phyloP scores from a whole-genome alignment of 164 flowering plant genomes.

The Vitis rotundifolia region DNA sequence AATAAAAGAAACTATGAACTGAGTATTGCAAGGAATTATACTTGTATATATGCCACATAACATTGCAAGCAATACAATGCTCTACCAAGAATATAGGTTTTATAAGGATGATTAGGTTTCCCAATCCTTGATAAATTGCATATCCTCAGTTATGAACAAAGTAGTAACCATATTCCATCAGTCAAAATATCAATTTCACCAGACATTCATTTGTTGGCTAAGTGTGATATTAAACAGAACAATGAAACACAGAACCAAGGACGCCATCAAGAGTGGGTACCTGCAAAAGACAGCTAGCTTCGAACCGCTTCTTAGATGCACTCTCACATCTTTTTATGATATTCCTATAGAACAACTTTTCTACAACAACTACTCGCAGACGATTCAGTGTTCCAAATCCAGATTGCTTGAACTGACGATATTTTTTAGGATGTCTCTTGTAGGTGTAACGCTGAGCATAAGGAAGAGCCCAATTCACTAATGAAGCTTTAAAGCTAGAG shows the following conservation, averaged over 20 bases:
- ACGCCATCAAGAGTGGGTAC: conserved; percentile 31
- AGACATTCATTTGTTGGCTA: background rate
- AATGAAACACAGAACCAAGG: conserved; percentile 3
- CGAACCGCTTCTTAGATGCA: conserved; percentile 51
- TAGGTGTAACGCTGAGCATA: conserved; percentile 85
- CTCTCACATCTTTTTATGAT: conserved; percentile 46
- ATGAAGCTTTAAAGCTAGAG: conserved; percentile 39
- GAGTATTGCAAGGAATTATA: no score
- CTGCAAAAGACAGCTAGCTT: conserved; percentile 77
- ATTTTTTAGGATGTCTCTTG: conserved; percentile 53
- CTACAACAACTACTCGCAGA: conserved; percentile 63
- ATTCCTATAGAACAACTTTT: conserved; percentile 64
- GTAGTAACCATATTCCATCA: background rate
- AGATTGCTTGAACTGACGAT: conserved; percentile 52
- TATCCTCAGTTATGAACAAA: background rate
- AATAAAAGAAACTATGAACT: no score
- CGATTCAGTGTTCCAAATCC: conserved; percentile 39
- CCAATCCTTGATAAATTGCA: background rate
- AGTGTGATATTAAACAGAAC: background rate
- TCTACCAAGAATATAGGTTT: background rate
- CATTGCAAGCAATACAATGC: background rate
- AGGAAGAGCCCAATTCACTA: conserved; percentile 88
- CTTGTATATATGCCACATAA: no score
- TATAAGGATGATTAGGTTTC: no score
- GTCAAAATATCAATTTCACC: background rate